Evolutionary conservation across 108 stramenopile species (phyloP), one percentile per base, ranked within the genome.

Genomic region (Fistulifera solaris): DNA sequence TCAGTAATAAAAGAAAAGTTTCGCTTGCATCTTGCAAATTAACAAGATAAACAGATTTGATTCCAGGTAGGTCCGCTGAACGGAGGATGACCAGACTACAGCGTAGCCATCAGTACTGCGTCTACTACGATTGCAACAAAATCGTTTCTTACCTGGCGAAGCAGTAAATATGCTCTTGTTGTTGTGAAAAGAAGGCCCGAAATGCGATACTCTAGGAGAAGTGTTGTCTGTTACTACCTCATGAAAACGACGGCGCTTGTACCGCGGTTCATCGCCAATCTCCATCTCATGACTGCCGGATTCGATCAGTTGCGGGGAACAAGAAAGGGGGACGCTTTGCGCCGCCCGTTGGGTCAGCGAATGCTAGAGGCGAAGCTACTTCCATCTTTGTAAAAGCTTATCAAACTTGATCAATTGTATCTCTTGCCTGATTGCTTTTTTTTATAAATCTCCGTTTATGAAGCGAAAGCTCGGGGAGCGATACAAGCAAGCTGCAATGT

Each of bases 291-390:
- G 50, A 49, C 68, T 57, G 43, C 40, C 52, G 25, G 66, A 44
- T 47, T 70, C 70, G 56, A 61, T 67, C 40, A 61, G 63, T 22
- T 63, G 58, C 24, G 81, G 74, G 26, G 78, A 76, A 40, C 67
- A 78, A 39, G 69, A 67, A 52, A 78, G 71, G 25, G 69, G 64
- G 19, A 35, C 87, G 68, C 69, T 89, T 89, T 10, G 68, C 42
- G 1, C 80, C 77, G 26, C 62, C 65, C 31, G 42, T 52, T 10
- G 59, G 27, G 14, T 58, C 70, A 19, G 47, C 65, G 38, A 85
- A 85, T 26, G 71, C 31, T 21, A 82, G 40, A 15, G 85, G 85
- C 63, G 81, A 80, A 15, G 78, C 85, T 28, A 87, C 81, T 58
- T 87, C 85, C 85, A 87, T 87, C 21, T 24, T 72, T 23, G 31